phyloP scores from a whole-genome alignment of 495 filamentous ascomycete species.

The Thermothielavioides terrestris region DNA sequence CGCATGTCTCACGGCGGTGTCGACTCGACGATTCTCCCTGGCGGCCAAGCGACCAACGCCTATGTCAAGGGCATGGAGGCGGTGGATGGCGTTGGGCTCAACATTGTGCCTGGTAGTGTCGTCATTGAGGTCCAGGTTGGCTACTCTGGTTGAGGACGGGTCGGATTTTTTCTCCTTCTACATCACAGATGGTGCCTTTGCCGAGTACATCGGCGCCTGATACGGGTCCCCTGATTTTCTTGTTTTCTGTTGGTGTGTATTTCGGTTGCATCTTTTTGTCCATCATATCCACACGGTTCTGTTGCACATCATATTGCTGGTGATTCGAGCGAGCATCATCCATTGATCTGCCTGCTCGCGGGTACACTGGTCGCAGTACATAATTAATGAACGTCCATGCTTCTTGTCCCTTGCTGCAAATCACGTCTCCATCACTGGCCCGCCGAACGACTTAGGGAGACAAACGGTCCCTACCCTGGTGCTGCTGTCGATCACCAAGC shows the following conservation, averaged over 20 bases:
- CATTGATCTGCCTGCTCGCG: too few relatives aligned
- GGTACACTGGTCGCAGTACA: too few relatives aligned
- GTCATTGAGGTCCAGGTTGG: constrained; percentile 20
- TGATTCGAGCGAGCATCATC: neutral
- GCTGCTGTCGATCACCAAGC: too few relatives aligned
- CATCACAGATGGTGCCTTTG: constrained; percentile 14
- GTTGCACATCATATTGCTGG: neutral
- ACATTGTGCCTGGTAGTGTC: constrained; percentile 16
- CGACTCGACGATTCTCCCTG: constrained; percentile 28
- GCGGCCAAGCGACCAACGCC: constrained; percentile 27
- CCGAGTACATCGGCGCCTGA: constrained; percentile 9
- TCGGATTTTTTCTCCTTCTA: constrained; percentile 7
- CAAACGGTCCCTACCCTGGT: too few relatives aligned
- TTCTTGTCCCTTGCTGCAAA: too few relatives aligned
- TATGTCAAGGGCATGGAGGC: constrained; percentile 31
- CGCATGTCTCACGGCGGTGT: constrained; percentile 21
- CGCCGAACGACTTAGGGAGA: too few relatives aligned
- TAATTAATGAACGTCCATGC: too few relatives aligned
- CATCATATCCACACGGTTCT: neutral
- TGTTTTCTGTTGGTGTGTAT: constrained; percentile 5
- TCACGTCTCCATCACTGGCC: too few relatives aligned
- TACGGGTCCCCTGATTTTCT: constrained; percentile 13
- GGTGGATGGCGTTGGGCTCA: constrained; percentile 29
- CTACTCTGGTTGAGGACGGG: constrained; percentile 10
- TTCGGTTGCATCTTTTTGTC: neutral